Conservation (phyloP, 306 rosid species). For the Inga laurina region DNA sequence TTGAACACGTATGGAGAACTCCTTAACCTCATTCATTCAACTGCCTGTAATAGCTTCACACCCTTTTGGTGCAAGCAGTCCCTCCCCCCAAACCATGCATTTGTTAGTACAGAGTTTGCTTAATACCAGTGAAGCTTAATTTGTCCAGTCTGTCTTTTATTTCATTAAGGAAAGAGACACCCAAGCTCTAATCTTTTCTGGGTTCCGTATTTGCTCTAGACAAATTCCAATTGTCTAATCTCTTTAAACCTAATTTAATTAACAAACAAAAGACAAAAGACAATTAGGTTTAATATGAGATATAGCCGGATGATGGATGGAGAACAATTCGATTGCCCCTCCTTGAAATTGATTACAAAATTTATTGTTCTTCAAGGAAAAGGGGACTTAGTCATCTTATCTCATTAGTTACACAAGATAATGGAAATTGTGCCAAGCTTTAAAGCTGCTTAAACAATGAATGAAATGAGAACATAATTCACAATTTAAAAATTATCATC, state of each 20-base stretch:
- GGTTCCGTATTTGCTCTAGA: not conserved
- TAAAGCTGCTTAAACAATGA: constrained; percentile 19
- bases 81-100: not conserved
- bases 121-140: not conserved
- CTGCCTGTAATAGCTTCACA: not conserved
- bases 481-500: not conserved
- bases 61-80: not conserved
- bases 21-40: not conserved
- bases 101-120: not conserved
- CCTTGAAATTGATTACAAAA: not conserved
- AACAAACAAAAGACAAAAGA: not conserved
- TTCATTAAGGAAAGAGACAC: not conserved
- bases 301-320: not conserved
- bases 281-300: not conserved
- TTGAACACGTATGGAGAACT: not conserved
- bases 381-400: not conserved
- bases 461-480: constrained; percentile 25
- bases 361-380: not conserved
- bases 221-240: not conserved
- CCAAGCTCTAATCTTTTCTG: not conserved
- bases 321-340: not conserved
- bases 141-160: not conserved
- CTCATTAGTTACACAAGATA: not conserved
- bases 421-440: constrained; percentile 20
- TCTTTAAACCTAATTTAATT: not conserved